A percentile compares a stretch with the other conserved stretches of the same genome.
Conservation (phyloP, 169 alveolate species). For the Plasmodium chabaudi region DNA sequence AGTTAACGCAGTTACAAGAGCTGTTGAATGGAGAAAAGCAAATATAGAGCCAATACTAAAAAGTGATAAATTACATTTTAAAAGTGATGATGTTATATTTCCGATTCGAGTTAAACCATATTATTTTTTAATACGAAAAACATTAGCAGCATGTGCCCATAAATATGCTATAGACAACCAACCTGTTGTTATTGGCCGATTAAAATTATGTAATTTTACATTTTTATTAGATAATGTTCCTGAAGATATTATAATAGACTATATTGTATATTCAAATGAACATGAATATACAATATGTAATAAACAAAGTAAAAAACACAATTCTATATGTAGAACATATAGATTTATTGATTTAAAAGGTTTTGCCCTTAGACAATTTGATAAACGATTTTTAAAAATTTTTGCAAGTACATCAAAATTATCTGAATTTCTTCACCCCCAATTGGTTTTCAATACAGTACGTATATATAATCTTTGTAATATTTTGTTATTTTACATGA, state of each 20-base stretch:
- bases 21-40: conserved; percentile 42
- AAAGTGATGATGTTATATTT: conserved; percentile 16
- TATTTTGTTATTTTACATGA: neutral
- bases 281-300: conserved; percentile 60
- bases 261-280: conserved; percentile 63
- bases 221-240: conserved; percentile 63
- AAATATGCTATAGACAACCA: conserved; percentile 51
- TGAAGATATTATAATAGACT: conserved; percentile 49
- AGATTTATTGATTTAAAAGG: conserved; percentile 70
- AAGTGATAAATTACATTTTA: conserved; percentile 13
- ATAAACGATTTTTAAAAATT: conserved; percentile 41
- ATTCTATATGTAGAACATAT: conserved; percentile 36
- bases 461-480: neutral
- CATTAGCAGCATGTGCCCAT: conserved; percentile 71
- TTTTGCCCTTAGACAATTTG: conserved; percentile 56
- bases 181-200: conserved; percentile 67
- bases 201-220: conserved; percentile 69
- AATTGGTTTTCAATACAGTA: conserved; percentile 63
- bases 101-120: conserved; percentile 64
- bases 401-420: conserved; percentile 66
- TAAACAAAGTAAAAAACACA: conserved; percentile 24
- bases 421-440: conserved; percentile 65
- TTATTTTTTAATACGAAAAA: conserved; percentile 49
- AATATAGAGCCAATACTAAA: conserved; percentile 52
- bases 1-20: conserved; percentile 39